Evolutionary conservation across 2,329 filamentous ascomycete species (phyloP).

Genomic region (Penicillium sp.): DNA sequence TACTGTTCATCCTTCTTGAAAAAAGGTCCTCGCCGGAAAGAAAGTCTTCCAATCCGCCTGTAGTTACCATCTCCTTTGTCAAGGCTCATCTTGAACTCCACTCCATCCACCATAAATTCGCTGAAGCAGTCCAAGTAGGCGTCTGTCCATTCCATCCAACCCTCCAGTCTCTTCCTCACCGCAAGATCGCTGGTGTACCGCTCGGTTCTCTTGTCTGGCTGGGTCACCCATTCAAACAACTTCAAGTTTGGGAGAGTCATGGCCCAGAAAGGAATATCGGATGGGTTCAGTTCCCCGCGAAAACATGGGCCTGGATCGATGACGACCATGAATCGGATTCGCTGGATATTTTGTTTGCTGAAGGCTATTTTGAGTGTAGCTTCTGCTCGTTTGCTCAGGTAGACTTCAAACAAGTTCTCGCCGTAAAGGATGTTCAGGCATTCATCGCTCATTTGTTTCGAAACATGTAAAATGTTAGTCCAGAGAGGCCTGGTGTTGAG

Average conservation of each 20-base stretch:
- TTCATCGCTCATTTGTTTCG: background rate
- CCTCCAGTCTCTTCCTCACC: background rate
- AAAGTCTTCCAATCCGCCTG: background rate
- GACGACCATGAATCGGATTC: background rate
- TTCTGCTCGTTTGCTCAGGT: background rate
- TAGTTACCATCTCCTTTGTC: background rate
- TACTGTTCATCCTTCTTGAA: background rate
- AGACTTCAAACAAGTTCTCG: background rate
- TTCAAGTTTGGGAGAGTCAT: background rate
- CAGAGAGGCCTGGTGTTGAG: background rate
- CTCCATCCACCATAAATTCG: background rate
- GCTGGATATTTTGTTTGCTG: background rate
- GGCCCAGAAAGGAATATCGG: background rate
- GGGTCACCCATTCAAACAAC: background rate
- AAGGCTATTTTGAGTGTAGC: background rate
- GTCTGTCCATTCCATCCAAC: background rate
- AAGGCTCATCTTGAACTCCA: background rate
- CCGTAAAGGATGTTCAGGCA: background rate
- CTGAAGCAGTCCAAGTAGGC: background rate
- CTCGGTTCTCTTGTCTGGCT: background rate
- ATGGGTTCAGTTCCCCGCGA: background rate
- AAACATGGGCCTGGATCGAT: background rate
- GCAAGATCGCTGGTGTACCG: background rate
- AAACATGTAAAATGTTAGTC: background rate
- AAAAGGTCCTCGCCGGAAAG: background rate